These are phyloP conservation scores for Candida morakotiae DNA, from an alignment of 805 yeast genomes.

Conservation along the genomic window DNA sequence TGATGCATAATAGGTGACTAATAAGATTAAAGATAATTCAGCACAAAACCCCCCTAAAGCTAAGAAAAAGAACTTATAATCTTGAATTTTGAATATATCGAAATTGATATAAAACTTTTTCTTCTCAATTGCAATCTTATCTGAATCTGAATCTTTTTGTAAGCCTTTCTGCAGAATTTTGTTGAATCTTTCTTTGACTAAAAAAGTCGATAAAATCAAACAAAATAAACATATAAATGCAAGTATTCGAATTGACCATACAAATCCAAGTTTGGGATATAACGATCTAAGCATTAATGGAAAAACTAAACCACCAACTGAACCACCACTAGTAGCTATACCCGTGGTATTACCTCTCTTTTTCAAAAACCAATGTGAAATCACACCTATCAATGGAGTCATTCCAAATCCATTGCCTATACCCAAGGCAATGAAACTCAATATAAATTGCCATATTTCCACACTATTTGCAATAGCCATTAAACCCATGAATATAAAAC, in stretches of 20 bases:
- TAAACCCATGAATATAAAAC: slow-evolving; percentile 44
- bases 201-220: slow-evolving; percentile 17
- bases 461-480: slow-evolving; percentile 55
- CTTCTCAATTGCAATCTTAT: background rate
- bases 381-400: slow-evolving; percentile 57
- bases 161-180: background rate
- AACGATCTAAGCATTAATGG: slow-evolving; percentile 51
- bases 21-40: slow-evolving; percentile 24
- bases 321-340: slow-evolving; percentile 62
- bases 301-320: slow-evolving; percentile 60
- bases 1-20: slow-evolving; percentile 30
- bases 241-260: slow-evolving; percentile 55
- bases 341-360: slow-evolving; percentile 57
- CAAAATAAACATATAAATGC: slow-evolving; percentile 28
- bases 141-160: background rate
- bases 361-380: slow-evolving; percentile 61
- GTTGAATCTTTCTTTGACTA: slow-evolving; percentile 25
- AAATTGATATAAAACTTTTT: slow-evolving; percentile 1
- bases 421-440: slow-evolving; percentile 55
- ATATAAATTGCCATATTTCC: slow-evolving; percentile 54
- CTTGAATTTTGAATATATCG: slow-evolving; percentile 9
- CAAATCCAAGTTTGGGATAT: slow-evolving; percentile 46
- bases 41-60: slow-evolving; percentile 28
- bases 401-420: slow-evolving; percentile 57
- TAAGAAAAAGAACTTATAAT: slow-evolving; percentile 21